Percentiles rank a stretch among this genome's conserved stretches.
Conservation (phyloP, 495 filamentous ascomycete species). For the Aspergillus leporis region DNA sequence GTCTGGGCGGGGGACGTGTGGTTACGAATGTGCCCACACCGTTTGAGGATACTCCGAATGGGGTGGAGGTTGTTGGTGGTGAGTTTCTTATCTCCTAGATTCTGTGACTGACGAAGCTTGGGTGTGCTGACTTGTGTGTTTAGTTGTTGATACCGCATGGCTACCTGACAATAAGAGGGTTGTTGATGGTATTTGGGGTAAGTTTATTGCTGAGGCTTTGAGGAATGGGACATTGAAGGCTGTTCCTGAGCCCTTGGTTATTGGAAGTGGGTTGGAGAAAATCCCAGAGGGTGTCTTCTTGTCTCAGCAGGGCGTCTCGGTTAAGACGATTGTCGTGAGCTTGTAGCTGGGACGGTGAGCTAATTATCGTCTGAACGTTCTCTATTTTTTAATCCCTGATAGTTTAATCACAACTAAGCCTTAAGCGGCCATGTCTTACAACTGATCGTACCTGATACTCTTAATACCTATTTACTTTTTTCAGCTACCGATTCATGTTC, state of each 20-base stretch:
- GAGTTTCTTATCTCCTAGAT: background rate
- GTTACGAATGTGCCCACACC: background rate
- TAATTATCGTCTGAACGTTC: too few relatives aligned
- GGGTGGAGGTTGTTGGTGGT: constrained; percentile 8
- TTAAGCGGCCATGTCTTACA: too few relatives aligned
- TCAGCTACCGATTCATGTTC: background rate
- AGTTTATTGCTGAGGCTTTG: constrained; percentile 36
- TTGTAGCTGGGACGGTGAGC: background rate
- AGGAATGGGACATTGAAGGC: constrained; percentile 26
- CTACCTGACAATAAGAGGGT: constrained; percentile 3
- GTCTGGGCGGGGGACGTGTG: constrained; percentile 15
- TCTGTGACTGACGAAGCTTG: background rate
- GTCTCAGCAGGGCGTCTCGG: constrained; percentile 38
- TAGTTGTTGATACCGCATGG: background rate
- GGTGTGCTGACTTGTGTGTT: background rate
- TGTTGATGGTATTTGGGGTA: constrained; percentile 27
- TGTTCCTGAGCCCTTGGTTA: constrained; percentile 37
- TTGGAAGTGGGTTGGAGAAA: constrained; percentile 40
- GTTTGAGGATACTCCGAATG: background rate
- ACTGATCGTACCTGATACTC: too few relatives aligned
- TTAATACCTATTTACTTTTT: too few relatives aligned
- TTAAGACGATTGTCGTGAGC: constrained; percentile 44
- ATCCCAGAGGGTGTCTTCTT: constrained; percentile 43
- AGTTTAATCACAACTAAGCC: background rate
- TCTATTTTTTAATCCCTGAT: too few relatives aligned